Evolutionary conservation across 805 yeast genomes (phyloP), one percentile per base, ranked within the genome.

Genomic region (Candida mattraensis): DNA sequence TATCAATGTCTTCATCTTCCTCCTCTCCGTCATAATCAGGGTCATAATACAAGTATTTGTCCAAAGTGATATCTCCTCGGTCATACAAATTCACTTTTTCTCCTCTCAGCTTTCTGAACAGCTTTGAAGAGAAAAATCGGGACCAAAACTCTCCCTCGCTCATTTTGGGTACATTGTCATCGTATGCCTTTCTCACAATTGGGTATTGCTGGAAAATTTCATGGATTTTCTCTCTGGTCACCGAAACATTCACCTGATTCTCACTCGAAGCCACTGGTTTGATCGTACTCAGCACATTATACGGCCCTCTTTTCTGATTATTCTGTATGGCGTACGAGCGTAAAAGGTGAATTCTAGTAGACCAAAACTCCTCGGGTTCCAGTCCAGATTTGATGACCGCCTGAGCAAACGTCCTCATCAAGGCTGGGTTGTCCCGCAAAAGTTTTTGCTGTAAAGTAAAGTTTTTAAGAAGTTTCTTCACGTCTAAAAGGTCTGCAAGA

Each of bases 141-240:
- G 95, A 87, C 99, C 99, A 93, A 51, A 93, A 93, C 54, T 85
- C 95, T 26, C 91, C 89, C 57, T 93, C 98, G 30, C 77, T 74
- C 35, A 93, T 70, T 43, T 82, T 80, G 1, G 98, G 99, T 4
- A 93, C 99, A 39, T 80, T 80, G 36, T 93, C 99, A 40, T 78
- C 80, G 54, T 85, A 93, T 0, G 98, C 98, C 44, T 76, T 78
- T 42, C 86, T 78, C 17, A 93, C 94, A 24, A 89, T 78, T 0
- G 99, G 99, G 54, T 91, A 93, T 40, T 91, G 95, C 33, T 81
- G 86, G 56, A 93, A 89, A 15, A 93, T 87, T 45, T 84, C 94
- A 38, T 78, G 80, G 52, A 93, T 89, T 42, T 83, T 88, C 42
- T 89, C 97, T 37, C 96, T 69, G 0, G 99, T 86, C 21, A 93